These are phyloP conservation scores for Geranomyces michiganensis DNA, from an alignment of 192 early-diverging fungal species.

Conservation along the genomic window DNA sequence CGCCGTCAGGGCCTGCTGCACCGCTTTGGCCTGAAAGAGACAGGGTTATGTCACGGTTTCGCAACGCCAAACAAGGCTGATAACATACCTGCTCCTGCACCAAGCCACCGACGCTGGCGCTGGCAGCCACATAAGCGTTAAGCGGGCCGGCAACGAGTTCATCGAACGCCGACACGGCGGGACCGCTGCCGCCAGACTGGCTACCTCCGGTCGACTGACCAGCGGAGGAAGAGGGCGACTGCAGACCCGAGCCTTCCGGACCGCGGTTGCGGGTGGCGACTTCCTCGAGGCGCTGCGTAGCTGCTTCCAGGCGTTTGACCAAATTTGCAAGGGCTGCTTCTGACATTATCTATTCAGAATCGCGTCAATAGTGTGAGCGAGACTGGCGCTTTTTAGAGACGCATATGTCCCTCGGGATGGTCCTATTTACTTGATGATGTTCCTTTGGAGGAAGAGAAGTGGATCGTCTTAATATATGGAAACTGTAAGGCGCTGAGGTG, in stretches of 20 bases:
- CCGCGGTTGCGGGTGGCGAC: conserved; percentile 56
- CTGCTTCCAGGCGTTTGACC: conserved; percentile 89
- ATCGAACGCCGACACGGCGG: conserved; percentile 63
- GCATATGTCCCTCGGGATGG: too few species aligned
- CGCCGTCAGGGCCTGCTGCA: conserved; percentile 65
- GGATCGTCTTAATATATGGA: too few species aligned
- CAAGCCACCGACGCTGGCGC: conserved; percentile 59
- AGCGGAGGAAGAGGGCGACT: conserved; percentile 39
- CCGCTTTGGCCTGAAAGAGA: conserved; percentile 52
- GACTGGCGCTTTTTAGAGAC: too few species aligned
- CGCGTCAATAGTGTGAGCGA: too few species aligned
- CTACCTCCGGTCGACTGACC: conserved; percentile 22
- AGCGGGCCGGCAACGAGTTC: conserved; percentile 47
- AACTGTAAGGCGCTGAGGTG: too few species aligned
- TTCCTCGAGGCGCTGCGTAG: conserved; percentile 88
- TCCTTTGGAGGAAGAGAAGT: too few species aligned
- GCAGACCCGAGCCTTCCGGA: conserved; percentile 38
- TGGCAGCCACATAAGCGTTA: conserved; percentile 41
- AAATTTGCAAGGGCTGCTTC: conserved; percentile 62
- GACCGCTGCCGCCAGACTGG: conserved; percentile 39
- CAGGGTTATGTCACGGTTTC: neutral
- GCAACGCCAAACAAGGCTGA: neutral
- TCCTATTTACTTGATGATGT: too few species aligned
- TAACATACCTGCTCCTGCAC: conserved; percentile 63
- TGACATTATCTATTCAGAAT: neutral